phyloP scores from a whole-genome alignment of 2,329 filamentous ascomycete genomes.

The Penicillium palitans region DNA sequence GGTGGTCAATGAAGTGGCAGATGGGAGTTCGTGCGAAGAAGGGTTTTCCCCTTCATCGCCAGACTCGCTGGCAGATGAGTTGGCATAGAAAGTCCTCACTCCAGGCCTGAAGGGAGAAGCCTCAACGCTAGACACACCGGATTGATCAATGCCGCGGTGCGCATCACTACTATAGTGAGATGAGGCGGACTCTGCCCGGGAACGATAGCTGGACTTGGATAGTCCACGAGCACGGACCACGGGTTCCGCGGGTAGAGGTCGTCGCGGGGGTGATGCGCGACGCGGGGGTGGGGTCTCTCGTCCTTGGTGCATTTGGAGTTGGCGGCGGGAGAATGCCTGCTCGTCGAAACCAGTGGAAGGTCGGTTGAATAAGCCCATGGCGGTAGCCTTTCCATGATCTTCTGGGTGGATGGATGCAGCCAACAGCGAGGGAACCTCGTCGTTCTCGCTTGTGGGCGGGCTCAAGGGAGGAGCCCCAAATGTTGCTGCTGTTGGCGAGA shows the following conservation, averaged over 20 bases:
- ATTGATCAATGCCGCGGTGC: conserved; percentile 27
- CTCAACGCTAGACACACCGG: conserved; percentile 29
- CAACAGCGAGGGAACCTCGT: conserved; percentile 66
- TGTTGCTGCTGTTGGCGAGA: conserved; percentile 31
- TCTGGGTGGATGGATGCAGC: conserved; percentile 66
- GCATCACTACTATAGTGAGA: conserved; percentile 40
- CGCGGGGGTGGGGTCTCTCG: conserved; percentile 59
- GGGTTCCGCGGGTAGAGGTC: conserved; percentile 24
- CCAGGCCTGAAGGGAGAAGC: conserved; percentile 31
- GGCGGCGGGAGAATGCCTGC: conserved; percentile 76
- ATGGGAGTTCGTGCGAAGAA: conserved; percentile 26
- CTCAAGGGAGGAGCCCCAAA: conserved; percentile 59
- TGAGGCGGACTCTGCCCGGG: conserved; percentile 39
- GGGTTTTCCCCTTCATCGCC: conserved; percentile 38
- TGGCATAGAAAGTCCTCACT: conserved; percentile 37
- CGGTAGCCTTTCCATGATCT: conserved; percentile 79
- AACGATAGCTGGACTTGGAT: conserved; percentile 41
- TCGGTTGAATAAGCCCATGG: conserved; percentile 70
- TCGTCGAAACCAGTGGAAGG: conserved; percentile 78
- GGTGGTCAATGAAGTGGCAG: conserved; percentile 27
- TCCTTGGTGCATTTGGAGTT: conserved; percentile 76
- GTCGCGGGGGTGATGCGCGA: conserved; percentile 32
- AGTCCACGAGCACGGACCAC: conserved; percentile 33
- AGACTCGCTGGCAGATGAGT: conserved; percentile 41
- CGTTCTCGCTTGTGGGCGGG: conserved; percentile 69